Percentiles rank a stretch among this genome's conserved stretches.
Conservation (phyloP, 2,329 filamentous ascomycete genomes). For the Ustilaginoidea virens region DNA sequence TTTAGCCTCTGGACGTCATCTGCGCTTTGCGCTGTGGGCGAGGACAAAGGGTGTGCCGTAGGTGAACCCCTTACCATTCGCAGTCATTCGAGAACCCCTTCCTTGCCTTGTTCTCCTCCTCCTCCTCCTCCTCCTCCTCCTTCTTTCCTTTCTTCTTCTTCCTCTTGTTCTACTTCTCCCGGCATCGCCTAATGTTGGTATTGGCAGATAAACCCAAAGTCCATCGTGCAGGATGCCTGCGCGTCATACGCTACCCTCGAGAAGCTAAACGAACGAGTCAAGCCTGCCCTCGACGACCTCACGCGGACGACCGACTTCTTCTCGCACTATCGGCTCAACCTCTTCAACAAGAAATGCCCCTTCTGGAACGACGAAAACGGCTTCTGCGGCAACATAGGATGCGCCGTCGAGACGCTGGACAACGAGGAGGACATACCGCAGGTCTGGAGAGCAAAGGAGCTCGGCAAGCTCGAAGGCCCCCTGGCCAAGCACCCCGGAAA, state of each 20-base stretch:
- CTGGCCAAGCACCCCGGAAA: slow-evolving; percentile 77
- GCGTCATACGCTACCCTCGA: slow-evolving; percentile 88
- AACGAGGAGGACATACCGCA: slow-evolving; percentile 87
- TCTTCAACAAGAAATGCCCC: slow-evolving; percentile 87
- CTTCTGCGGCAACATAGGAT: slow-evolving; percentile 94
- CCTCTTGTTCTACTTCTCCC: too few relatives aligned
- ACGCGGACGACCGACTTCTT: slow-evolving; percentile 92
- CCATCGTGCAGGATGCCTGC: slow-evolving; percentile 88
- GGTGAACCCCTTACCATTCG: slow-evolving; percentile 12
- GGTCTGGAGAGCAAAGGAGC: slow-evolving; percentile 81
- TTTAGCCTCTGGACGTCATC: slow-evolving; percentile 38
- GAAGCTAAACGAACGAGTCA: slow-evolving; percentile 59
- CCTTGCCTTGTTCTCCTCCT: too few relatives aligned
- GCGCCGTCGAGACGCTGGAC: slow-evolving; percentile 86
- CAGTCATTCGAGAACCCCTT: too few relatives aligned
- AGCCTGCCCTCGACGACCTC: slow-evolving; percentile 63
- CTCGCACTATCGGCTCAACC: slow-evolving; percentile 87
- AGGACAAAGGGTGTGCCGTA: slow-evolving; percentile 38
- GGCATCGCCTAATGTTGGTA: too few relatives aligned
- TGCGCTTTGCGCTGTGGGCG: slow-evolving; percentile 24
- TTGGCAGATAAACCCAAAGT: slow-evolving; percentile 74
- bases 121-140: too few relatives aligned
- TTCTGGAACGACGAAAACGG: slow-evolving; percentile 91
- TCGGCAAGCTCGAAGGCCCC: slow-evolving; percentile 84
- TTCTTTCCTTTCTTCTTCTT: too few relatives aligned